phyloP scores from a whole-genome alignment of 352 stramenopile species.

The Aphanomyces astaci region DNA sequence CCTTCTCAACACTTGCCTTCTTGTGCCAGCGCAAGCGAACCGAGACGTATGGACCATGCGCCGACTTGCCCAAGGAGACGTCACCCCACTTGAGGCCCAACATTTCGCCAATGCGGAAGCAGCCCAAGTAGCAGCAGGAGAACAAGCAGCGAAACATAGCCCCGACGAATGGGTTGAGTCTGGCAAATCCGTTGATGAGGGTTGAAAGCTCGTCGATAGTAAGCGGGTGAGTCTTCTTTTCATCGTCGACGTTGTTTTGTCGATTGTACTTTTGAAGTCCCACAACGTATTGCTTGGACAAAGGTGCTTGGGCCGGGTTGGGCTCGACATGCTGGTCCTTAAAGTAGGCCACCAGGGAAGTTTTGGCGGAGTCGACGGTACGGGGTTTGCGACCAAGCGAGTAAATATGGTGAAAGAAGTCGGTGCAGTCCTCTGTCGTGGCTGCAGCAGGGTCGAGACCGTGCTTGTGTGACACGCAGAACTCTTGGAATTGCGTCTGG shows the following conservation, averaged over 20 bases:
- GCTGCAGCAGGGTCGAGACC: neutral
- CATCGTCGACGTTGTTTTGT: too few relatives aligned
- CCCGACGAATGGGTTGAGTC: neutral
- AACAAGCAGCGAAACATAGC: neutral
- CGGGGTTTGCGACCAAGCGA: neutral
- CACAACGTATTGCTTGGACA: neutral
- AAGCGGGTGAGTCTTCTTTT: too few relatives aligned
- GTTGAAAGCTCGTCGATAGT: too few relatives aligned
- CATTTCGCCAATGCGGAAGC: slow-evolving; percentile 8
- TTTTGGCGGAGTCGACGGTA: neutral
- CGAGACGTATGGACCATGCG: neutral
- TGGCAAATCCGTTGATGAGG: too few relatives aligned
- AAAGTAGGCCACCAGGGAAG: neutral
- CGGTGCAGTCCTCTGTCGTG: neutral
- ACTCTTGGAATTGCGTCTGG: too few relatives aligned
- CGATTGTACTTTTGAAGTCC: too few relatives aligned
- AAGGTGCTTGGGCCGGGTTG: neutral
- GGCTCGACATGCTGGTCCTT: neutral
- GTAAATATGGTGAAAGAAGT: neutral
- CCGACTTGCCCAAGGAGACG: neutral
- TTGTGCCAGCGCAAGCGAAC: slow-evolving; percentile 2
- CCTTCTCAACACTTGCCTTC: neutral
- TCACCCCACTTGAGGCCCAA: slow-evolving; percentile 2
- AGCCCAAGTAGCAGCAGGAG: neutral
- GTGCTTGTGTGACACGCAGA: neutral